Percentiles rank a stretch among this genome's conserved stretches.
Conservation (phyloP, 2,329 filamentous ascomycete genomes). For the Pseudocercospora crystallina region DNA sequence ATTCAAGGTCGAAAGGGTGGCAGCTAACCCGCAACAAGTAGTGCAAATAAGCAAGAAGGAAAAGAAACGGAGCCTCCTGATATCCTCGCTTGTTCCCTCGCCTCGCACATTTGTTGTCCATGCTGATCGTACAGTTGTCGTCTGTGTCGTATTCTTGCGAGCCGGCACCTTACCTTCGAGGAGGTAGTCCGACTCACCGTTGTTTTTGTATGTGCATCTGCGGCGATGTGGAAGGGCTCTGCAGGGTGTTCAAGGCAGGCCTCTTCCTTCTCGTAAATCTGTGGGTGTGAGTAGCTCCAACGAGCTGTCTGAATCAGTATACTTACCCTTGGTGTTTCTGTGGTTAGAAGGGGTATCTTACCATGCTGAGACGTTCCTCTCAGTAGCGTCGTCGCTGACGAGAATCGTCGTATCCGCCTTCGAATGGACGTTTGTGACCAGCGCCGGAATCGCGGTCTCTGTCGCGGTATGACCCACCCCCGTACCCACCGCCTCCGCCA, state of each 20-base stretch:
- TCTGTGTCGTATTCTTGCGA: constrained; percentile 20
- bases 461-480: constrained; percentile 47
- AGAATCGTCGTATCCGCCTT: constrained; percentile 77
- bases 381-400: constrained; percentile 62
- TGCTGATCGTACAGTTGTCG: constrained; percentile 12
- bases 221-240: constrained; percentile 8
- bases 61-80: constrained; percentile 28
- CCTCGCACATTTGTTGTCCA: constrained; percentile 8
- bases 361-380: constrained; percentile 16
- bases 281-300: constrained; percentile 17
- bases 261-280: constrained; percentile 11
- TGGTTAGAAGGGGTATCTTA: constrained; percentile 19
- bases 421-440: constrained; percentile 61
- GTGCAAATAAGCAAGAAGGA: constrained; percentile 11
- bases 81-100: constrained; percentile 6
- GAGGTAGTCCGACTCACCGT: constrained; percentile 42
- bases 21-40: not conserved
- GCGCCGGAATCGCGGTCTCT: constrained; percentile 47
- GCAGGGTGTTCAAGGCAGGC: constrained; percentile 9
- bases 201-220: constrained; percentile 5
- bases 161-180: constrained; percentile 37
- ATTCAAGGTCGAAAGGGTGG: not conserved
- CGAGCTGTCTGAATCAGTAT: constrained; percentile 24
- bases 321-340: constrained; percentile 22
- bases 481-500: constrained; percentile 50